Percentiles rank a stretch among this genome's conserved stretches.
These are phyloP conservation scores for Penicillium mononematosum DNA, from an alignment of 495 filamentous ascomycete genomes.

Conservation along the genomic window DNA sequence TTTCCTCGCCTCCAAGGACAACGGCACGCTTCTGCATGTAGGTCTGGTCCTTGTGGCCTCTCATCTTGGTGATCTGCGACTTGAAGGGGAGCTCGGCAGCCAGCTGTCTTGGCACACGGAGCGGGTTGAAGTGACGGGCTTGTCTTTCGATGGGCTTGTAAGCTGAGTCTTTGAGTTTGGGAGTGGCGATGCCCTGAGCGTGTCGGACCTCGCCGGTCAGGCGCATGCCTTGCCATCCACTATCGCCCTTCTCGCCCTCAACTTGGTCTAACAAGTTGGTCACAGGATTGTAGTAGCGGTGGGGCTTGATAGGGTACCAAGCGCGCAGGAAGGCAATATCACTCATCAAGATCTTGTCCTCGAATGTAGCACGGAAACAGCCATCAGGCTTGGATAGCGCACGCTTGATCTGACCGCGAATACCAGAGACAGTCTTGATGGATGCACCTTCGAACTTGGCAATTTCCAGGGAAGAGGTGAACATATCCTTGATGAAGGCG, in stretches of 20 bases:
- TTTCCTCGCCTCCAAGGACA: conserved; percentile 79
- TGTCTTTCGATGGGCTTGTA: conserved; percentile 81
- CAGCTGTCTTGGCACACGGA: conserved; percentile 81
- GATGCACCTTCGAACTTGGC: conserved; percentile 97
- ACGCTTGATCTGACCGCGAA: conserved; percentile 94
- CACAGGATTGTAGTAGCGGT: conserved; percentile 94
- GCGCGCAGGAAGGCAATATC: conserved; percentile 95
- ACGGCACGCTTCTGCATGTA: conserved; percentile 95
- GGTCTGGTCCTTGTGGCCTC: conserved; percentile 73
- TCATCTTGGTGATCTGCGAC: conserved; percentile 82
- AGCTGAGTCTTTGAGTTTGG: conserved; percentile 70
- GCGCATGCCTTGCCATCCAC: conserved; percentile 81
- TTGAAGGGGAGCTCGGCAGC: conserved; percentile 88
- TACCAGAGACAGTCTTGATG: conserved; percentile 92
- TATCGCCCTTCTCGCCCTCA: conserved; percentile 36
- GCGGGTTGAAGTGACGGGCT: conserved; percentile 87
- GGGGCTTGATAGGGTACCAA: conserved; percentile 94
- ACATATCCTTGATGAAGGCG: conserved; percentile 99
- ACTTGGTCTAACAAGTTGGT: conserved; percentile 73
- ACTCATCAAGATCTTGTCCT: conserved; percentile 95
- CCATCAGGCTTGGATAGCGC: conserved; percentile 90
- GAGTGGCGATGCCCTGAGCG: conserved; percentile 71
- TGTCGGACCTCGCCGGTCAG: conserved; percentile 90
- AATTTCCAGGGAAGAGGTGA: conserved; percentile 84
- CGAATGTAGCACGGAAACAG: conserved; percentile 92